Percentiles rank a stretch among this genome's conserved stretches.
Conservation (phyloP, 306 rosid genomes). For the Rubus idaeus region DNA sequence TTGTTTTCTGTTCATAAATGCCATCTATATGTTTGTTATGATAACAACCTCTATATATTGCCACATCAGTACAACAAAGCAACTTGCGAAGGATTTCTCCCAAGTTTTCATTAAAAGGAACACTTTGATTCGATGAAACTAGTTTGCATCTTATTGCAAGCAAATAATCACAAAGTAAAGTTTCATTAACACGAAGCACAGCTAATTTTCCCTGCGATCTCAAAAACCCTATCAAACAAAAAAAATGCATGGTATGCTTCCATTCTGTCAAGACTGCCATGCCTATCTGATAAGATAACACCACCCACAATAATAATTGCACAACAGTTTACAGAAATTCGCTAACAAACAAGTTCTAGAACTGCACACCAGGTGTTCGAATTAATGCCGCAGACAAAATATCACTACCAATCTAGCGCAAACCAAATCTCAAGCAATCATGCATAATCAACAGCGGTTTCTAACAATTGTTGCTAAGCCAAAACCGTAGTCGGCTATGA, state of each 20-base stretch:
- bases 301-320: neutral
- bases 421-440: neutral
- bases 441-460: neutral
- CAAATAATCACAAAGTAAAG: neutral
- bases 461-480: no score
- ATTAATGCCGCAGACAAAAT: neutral
- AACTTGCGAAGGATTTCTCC: neutral
- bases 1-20: neutral
- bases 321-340: neutral
- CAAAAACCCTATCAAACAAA: neutral
- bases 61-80: neutral
- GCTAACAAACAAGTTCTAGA: neutral
- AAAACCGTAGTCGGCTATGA: neutral
- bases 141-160: no score
- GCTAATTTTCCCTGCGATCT: no score
- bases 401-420: neutral
- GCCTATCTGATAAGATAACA: neutral
- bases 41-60: neutral
- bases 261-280: neutral
- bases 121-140: neutral
- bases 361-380: slow-evolving; percentile 11
- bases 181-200: neutral
- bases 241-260: neutral
- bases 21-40: neutral
- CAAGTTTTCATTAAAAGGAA: neutral